phyloP scores from a whole-genome alignment of 1,284 basidiomycete genomes.

The Ceratobasidium sp. region DNA sequence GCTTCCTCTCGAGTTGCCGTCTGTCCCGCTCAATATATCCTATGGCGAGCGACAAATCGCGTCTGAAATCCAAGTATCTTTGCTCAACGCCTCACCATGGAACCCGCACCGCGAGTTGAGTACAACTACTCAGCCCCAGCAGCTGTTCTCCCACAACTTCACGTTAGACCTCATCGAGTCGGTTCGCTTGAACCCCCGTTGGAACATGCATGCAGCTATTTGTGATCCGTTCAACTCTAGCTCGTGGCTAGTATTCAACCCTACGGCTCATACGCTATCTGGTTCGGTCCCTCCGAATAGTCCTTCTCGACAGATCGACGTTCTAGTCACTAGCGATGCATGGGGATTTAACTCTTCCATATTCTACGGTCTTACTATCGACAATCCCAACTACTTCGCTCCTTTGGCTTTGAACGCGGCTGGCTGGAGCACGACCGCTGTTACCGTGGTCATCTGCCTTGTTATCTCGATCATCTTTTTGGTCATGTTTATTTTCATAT shows the following conservation, averaged over 20 bases:
- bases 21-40: conserved; percentile 28
- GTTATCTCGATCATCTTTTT: neutral
- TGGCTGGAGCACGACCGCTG: neutral
- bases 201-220: conserved; percentile 8
- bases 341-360: conserved; percentile 30
- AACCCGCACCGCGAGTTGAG: neutral
- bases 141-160: conserved; percentile 15
- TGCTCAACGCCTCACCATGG: conserved; percentile 17
- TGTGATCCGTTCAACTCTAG: conserved; percentile 10
- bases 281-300: conserved; percentile 5
- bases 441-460: neutral
- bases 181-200: conserved; percentile 1
- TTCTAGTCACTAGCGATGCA: conserved; percentile 18
- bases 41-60: neutral
- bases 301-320: conserved; percentile 1
- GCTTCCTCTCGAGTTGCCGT: neutral
- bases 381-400: neutral
- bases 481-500: neutral
- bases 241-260: conserved; percentile 2
- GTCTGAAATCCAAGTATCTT: conserved; percentile 3
- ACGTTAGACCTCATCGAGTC: conserved; percentile 31
- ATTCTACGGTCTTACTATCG: neutral
- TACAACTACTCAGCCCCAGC: neutral
- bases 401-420: neutral
- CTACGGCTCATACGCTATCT: conserved; percentile 3